phyloP scores from a whole-genome alignment of 495 filamentous ascomycete species.

The Saxophila tyrrhenica region DNA sequence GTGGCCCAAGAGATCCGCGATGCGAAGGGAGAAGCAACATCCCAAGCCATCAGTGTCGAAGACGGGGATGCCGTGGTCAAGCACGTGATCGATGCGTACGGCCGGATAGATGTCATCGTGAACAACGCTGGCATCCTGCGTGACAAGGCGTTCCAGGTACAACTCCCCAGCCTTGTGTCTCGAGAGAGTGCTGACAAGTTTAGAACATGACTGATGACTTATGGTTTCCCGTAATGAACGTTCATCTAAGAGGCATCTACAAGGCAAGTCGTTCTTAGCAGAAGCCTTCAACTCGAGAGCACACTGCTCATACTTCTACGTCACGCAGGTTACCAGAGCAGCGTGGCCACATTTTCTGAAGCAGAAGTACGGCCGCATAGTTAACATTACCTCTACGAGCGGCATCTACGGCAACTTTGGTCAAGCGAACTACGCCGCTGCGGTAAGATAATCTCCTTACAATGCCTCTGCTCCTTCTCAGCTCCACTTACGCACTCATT shows the following conservation, averaged over 20 bases:
- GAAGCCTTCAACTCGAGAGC: background rate
- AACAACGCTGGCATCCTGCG: constrained; percentile 21
- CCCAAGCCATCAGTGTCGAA: constrained; percentile 5
- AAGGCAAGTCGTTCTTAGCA: background rate
- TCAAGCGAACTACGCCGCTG: constrained; percentile 19
- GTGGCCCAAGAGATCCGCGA: constrained; percentile 10
- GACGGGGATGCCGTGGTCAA: constrained; percentile 15
- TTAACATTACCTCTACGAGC: constrained; percentile 14
- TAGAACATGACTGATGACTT: constrained; percentile 16
- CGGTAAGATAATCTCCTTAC: background rate
- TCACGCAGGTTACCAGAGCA: background rate
- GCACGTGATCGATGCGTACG: constrained; percentile 12
- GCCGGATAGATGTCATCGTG: constrained; percentile 19
- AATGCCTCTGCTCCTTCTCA: background rate
- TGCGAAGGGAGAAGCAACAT: constrained; percentile 10
- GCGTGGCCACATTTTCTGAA: constrained; percentile 17
- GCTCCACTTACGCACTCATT: no score
- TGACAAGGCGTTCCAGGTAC: constrained; percentile 18
- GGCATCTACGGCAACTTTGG: constrained; percentile 20
- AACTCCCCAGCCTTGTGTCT: no score
- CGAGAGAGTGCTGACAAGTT: no score
- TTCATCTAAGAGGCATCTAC: constrained; percentile 17
- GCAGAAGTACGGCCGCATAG: constrained; percentile 18
- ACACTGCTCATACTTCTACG: background rate
- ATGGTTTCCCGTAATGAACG: constrained; percentile 14